Percentiles rank a stretch among this genome's conserved stretches.
Evolutionary conservation across 1,284 basidiomycete genomes (phyloP).

Genomic region (Phaffia rhodozyma): DNA sequence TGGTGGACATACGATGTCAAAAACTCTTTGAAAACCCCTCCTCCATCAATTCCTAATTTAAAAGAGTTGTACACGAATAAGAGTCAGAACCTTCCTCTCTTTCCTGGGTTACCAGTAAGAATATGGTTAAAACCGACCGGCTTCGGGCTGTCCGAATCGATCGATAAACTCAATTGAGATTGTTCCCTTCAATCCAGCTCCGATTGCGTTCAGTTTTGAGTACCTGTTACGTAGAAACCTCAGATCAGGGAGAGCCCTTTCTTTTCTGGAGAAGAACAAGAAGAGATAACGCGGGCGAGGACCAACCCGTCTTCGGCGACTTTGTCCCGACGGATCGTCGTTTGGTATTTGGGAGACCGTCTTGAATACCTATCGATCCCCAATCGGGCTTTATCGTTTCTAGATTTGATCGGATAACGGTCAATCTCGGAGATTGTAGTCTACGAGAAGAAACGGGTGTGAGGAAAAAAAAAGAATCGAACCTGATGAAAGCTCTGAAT

Average conservation of each 20-base stretch:
- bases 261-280: not conserved
- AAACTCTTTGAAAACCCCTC: conserved; percentile 97
- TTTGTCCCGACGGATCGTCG: conserved; percentile 57
- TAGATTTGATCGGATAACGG: conserved; percentile 6
- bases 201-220: conserved; percentile 46
- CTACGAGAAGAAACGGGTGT: not conserved
- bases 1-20: conserved; percentile 48
- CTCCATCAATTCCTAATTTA: conserved; percentile 84
- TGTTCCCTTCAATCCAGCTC: conserved; percentile 61
- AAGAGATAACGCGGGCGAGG: not conserved
- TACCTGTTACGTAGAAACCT: not conserved
- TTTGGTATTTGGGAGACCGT: conserved; percentile 26
- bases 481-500: conserved; percentile 66
- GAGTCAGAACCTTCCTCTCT: no score
- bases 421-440: not conserved
- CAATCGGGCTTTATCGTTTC: conserved; percentile 29
- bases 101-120: not conserved
- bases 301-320: conserved; percentile 78
- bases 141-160: conserved; percentile 38
- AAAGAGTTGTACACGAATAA: no score
- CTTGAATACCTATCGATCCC: conserved; percentile 26
- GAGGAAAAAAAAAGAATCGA: conserved; percentile 12
- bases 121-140: conserved; percentile 23
- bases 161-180: conserved; percentile 85
- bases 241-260: conserved; percentile 36